These are phyloP conservation scores for Coemansia javaensis DNA, from an alignment of 192 early-diverging fungal species.

Conservation along the genomic window DNA sequence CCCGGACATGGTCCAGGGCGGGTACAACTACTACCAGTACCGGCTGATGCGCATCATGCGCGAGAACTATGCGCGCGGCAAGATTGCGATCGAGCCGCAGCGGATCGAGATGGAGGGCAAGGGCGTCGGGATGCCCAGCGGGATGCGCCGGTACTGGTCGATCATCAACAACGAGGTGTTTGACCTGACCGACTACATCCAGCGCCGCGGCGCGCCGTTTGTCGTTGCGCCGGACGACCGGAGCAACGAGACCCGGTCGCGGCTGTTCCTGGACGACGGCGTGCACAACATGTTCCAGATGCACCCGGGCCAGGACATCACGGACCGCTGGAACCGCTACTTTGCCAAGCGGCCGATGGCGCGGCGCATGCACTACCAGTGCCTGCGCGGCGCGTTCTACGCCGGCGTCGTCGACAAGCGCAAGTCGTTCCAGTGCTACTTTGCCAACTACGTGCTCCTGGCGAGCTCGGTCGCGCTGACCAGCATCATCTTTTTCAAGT, in stretches of 20 bases:
- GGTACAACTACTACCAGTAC: conserved; percentile 63
- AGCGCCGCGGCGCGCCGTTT: conserved; percentile 50
- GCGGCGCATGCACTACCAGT: conserved; percentile 56
- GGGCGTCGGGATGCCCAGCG: conserved; percentile 38
- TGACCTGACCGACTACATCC: conserved; percentile 65
- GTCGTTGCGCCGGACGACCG: conserved; percentile 42
- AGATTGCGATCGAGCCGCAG: conserved; percentile 56
- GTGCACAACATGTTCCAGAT: conserved; percentile 63
- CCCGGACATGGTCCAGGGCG: conserved; percentile 47
- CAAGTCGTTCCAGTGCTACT: conserved; percentile 69
- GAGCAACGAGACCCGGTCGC: conserved; percentile 39
- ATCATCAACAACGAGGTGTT: conserved; percentile 68
- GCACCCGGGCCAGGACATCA: conserved; percentile 62
- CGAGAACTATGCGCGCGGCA: conserved; percentile 63
- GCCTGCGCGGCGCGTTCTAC: conserved; percentile 79
- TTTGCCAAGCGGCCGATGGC: conserved; percentile 41
- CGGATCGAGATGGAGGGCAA: conserved; percentile 56
- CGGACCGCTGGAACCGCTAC: conserved; percentile 54
- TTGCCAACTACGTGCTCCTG: conserved; percentile 79
- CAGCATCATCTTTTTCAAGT: conserved; percentile 84
- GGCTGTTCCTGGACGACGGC: conserved; percentile 58
- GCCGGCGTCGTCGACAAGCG: conserved; percentile 80
- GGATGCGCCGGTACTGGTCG: conserved; percentile 53
- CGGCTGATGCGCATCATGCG: conserved; percentile 59
- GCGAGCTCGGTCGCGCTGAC: conserved; percentile 77